These are phyloP conservation scores for Cryptomeria japonica DNA, from an alignment of 75 land plant species.

Conservation along the genomic window DNA sequence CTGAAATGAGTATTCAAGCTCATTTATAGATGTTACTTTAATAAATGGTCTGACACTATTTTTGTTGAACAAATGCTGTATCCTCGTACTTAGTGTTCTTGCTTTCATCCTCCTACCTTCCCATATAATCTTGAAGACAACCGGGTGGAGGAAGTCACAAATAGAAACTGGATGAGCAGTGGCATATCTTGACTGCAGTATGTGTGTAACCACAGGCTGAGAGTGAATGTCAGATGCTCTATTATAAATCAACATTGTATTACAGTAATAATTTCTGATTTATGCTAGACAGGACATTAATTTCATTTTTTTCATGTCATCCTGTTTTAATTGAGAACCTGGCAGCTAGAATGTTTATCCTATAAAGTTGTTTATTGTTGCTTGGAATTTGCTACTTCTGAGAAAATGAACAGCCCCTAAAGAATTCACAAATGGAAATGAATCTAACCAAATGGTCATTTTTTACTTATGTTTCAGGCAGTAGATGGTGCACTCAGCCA, in stretches of 20 bases:
- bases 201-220: not conserved
- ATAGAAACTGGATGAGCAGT: not conserved
- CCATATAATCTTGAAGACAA: not conserved
- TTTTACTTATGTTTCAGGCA: conserved; percentile 45
- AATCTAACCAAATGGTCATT: not conserved
- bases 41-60: not conserved
- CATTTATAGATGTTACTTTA: not conserved
- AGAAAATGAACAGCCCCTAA: not conserved
- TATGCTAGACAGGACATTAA: not conserved
- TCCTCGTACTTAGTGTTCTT: not conserved
- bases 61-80: not conserved
- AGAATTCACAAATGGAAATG: not conserved
- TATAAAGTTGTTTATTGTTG: no score
- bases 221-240: not conserved
- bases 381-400: not conserved
- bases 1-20: not conserved
- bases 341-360: not conserved
- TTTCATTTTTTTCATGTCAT: not conserved
- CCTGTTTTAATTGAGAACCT: not conserved
- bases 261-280: not conserved
- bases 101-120: not conserved
- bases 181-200: not conserved
- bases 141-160: not conserved
- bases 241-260: not conserved
- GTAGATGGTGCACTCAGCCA: conserved; percentile 60